Conservation (phyloP, 495 filamentous ascomycete genomes). For the Aspergillus affinis region DNA sequence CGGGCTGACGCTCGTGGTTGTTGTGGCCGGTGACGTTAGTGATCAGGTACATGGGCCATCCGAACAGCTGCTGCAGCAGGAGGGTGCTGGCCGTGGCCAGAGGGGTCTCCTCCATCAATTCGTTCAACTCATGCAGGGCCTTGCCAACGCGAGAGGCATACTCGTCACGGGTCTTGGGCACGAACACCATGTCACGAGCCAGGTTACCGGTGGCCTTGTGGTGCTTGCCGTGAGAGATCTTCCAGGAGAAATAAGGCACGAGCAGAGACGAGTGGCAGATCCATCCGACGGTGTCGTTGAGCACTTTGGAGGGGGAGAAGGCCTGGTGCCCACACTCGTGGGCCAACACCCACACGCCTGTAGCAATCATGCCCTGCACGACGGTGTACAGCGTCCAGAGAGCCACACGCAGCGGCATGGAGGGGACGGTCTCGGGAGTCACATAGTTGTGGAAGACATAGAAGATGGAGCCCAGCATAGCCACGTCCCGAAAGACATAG, state of each 20-base stretch:
- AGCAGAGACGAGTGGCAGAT: slow-evolving; percentile 77
- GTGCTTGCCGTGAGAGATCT: slow-evolving; percentile 90
- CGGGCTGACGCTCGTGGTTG: slow-evolving; percentile 78
- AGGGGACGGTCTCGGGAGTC: slow-evolving; percentile 62
- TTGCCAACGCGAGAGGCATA: slow-evolving; percentile 69
- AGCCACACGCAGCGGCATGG: slow-evolving; percentile 41
- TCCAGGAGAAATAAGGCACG: slow-evolving; percentile 91
- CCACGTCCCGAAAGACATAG: slow-evolving; percentile 64
- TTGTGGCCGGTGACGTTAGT: slow-evolving; percentile 95
- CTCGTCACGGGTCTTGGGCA: slow-evolving; percentile 79
- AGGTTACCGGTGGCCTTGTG: slow-evolving; percentile 96
- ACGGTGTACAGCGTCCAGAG: slow-evolving; percentile 64
- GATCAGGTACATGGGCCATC: slow-evolving; percentile 80
- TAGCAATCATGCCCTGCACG: slow-evolving; percentile 64
- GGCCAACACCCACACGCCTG: slow-evolving; percentile 69
- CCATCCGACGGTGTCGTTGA: slow-evolving; percentile 88
- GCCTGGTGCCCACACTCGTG: slow-evolving; percentile 77
- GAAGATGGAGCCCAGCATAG: slow-evolving; percentile 55
- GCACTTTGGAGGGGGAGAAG: slow-evolving; percentile 73
- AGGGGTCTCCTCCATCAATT: slow-evolving; percentile 93
- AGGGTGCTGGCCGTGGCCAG: slow-evolving; percentile 72
- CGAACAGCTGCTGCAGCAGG: slow-evolving; percentile 79
- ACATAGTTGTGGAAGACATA: slow-evolving; percentile 65
- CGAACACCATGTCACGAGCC: slow-evolving; percentile 96
- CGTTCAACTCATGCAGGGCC: slow-evolving; percentile 72